Evolutionary conservation across 345 rosid species (phyloP).

Genomic region (Ricinus communis): DNA sequence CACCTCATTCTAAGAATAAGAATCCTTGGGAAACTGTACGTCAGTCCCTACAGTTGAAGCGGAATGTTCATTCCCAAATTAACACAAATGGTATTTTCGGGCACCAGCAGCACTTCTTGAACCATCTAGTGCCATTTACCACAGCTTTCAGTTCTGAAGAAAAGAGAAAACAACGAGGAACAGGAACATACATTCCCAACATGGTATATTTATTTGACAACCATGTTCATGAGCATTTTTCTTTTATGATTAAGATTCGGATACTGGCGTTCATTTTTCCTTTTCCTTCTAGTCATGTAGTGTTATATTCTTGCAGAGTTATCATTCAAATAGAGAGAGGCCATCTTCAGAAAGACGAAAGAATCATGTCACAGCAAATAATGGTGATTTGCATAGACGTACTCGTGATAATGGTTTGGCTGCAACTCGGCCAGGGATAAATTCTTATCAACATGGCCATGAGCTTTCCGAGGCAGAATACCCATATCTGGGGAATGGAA

Average conservation of each 20-base stretch:
- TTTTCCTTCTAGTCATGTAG: not conserved
- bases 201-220: constrained; percentile 20
- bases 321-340: constrained; percentile 14
- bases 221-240: not conserved
- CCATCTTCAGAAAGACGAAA: constrained; percentile 10
- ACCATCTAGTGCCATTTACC: constrained; percentile 1
- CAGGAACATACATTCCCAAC: constrained; percentile 35
- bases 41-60: constrained; percentile 15
- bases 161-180: constrained; percentile 24
- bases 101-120: constrained; percentile 1
- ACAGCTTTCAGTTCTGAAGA: constrained; percentile 14
- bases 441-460: constrained; percentile 3
- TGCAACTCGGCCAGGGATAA: constrained; percentile 5
- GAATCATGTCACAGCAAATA: constrained; percentile 4
- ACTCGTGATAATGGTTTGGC: constrained; percentile 16
- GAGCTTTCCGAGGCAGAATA: constrained; percentile 30
- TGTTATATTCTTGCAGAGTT: constrained; percentile 18
- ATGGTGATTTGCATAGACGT: constrained; percentile 8
- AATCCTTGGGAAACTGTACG: constrained; percentile 18
- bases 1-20: constrained; percentile 9
- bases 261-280: not conserved
- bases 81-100: constrained; percentile 12
- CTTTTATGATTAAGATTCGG: not conserved
- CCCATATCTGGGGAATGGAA: constrained; percentile 29
- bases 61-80: constrained; percentile 14